A percentile compares a stretch with the other conserved stretches of the same genome.
These are phyloP conservation scores for Phaeosphaeria sp. DNA, from an alignment of 2,329 filamentous ascomycete genomes.

Conservation along the genomic window DNA sequence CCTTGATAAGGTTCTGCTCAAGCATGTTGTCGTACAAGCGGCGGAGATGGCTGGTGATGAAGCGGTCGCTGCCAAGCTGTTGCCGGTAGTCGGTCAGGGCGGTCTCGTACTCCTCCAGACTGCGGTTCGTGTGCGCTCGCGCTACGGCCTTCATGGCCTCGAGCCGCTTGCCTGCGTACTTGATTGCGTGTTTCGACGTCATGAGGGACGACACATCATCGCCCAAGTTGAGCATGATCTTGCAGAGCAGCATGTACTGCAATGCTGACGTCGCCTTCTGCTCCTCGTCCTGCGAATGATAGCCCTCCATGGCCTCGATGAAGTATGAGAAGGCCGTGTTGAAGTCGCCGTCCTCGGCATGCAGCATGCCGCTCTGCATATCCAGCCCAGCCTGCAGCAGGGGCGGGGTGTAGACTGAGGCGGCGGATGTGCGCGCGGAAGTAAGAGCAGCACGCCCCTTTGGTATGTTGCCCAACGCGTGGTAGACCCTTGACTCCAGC, in stretches of 20 bases:
- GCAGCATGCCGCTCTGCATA: slow-evolving; percentile 99
- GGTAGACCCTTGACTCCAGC: slow-evolving; percentile 95
- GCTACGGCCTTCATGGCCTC: slow-evolving; percentile 99
- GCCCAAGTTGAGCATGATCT: slow-evolving; percentile 97
- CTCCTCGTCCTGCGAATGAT: slow-evolving; percentile 89
- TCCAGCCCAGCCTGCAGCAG: slow-evolving; percentile 94
- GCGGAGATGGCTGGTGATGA: slow-evolving; percentile 96
- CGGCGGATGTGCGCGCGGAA: slow-evolving; percentile 90
- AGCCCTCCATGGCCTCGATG: slow-evolving; percentile 97
- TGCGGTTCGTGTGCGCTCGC: slow-evolving; percentile 92
- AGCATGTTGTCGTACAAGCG: slow-evolving; percentile 97
- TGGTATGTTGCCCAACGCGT: slow-evolving; percentile 93
- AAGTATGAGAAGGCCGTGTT: slow-evolving; percentile 99
- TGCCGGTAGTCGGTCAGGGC: slow-evolving; percentile 89
- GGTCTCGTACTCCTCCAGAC: slow-evolving; percentile 95
- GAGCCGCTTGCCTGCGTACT: slow-evolving; percentile 93
- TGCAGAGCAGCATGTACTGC: slow-evolving; percentile 99
- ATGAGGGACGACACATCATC: slow-evolving; percentile 97
- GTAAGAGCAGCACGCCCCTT: slow-evolving; percentile 96
- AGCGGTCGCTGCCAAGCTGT: slow-evolving; percentile 91
- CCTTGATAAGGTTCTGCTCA: slow-evolving; percentile 99
- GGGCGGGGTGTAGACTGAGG: slow-evolving; percentile 96
- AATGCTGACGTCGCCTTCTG: slow-evolving; percentile 92
- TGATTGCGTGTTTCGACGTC: slow-evolving; percentile 93
- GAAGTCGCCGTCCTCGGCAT: slow-evolving; percentile 98